Conservation (phyloP, 2,329 filamentous ascomycete species). For the Xylariaceae sp. region DNA sequence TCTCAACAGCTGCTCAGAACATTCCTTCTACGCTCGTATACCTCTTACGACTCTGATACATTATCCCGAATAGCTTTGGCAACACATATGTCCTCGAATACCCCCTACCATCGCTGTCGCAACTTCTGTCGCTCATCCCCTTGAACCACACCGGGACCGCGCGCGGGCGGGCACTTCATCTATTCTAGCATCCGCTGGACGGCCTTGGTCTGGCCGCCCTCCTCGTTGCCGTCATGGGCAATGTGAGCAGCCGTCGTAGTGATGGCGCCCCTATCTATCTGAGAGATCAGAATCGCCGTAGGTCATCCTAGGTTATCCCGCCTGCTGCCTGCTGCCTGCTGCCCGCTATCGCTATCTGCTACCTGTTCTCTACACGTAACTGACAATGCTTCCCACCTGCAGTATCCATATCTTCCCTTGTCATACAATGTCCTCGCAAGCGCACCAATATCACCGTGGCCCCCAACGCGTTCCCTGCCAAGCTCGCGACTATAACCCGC, state of each 20-base stretch:
- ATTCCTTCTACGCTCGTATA: too few relatives aligned
- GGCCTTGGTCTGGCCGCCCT: constrained; percentile 25
- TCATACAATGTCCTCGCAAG: constrained; percentile 72
- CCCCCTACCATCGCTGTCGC: constrained; percentile 2
- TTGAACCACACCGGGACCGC: constrained; percentile 11
- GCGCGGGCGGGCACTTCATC: neutral
- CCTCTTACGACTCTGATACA: too few relatives aligned
- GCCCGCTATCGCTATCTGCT: too few relatives aligned
- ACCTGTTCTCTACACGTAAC: too few relatives aligned
- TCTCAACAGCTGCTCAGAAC: too few relatives aligned
- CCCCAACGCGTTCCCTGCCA: constrained; percentile 85
- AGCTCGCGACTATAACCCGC: constrained; percentile 66
- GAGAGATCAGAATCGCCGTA: constrained; percentile 87
- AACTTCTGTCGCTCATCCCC: neutral
- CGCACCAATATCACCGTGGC: constrained; percentile 70
- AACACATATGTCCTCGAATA: too few relatives aligned
- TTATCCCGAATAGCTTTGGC: too few relatives aligned
- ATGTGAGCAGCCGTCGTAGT: constrained; percentile 81
- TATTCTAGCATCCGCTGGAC: constrained; percentile 13
- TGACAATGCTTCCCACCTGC: neutral
- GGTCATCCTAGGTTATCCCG: constrained; percentile 35
- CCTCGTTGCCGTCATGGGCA: constrained; percentile 64
- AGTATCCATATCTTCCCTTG: constrained; percentile 85
- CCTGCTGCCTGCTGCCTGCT: constrained; percentile 17
- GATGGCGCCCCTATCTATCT: constrained; percentile 76